Evolutionary conservation across 345 rosid species (phyloP), one percentile per base, ranked within the genome.

Genomic region (Acer negundo): DNA sequence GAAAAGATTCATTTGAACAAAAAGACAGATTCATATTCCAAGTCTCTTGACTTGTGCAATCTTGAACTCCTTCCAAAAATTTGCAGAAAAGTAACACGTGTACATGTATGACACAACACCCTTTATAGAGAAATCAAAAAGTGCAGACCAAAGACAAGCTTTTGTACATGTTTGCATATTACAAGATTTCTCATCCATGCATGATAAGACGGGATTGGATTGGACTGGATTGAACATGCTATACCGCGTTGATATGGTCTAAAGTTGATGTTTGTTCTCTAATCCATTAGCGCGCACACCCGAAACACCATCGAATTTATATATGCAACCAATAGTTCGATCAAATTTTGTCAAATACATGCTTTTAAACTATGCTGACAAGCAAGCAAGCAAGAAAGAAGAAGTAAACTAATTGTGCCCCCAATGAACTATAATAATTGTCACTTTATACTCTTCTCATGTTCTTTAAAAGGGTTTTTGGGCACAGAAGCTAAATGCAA

Each of bases 391-490:
- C 38, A 35, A 35, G 38, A 35, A 46, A 72, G 58, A 28, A 28
- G 31, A 70, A 13, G 46, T 1, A 42, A 42, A 42, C 46, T 42
- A 42, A 42, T 42, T 42, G 46, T 42, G 46, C 46, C 46, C 73
- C 67, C 79, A 61, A 67, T 20, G 73, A 77, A 75, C 82, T 79
- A 85, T 73, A 61, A 73, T 80, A 62, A 73, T 31, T 26, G 81
- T 80, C 79, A 76, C 80, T 82, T 82, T 77, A 81, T 78, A 80
- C 84, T 85, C 79, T 75, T 75, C 68, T 81, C 80, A 72, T 66
- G 69, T 75, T 80, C 83, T 75, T 65, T 23, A 2, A 20, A 47
- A 35, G 42, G 40, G 38, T 35, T 80, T 22, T 65, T 20, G 40
- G 72, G 74, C 78, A 79, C 53, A 67, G 70, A 83, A 75, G 81